Evolutionary conservation across 305 asterid species (phyloP), one percentile per base, ranked within the genome.

Genomic region (Andrographis paniculata): DNA sequence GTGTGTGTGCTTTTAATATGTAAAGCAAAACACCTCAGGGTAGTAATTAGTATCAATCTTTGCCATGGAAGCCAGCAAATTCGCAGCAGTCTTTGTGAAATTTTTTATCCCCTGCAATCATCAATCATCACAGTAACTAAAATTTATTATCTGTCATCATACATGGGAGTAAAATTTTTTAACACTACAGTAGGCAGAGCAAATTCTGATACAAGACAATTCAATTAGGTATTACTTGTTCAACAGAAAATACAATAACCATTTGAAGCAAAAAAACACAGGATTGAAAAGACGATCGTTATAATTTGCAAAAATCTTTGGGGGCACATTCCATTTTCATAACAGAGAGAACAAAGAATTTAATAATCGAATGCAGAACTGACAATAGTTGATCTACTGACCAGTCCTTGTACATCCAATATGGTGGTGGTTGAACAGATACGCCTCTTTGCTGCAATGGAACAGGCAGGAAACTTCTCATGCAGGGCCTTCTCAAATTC

Each of bases 401-500:
- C 99, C 74, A 91, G 75, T 82, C 95, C 96, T 62, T 86, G 93
- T 61, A 83, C 96, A 42, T 91, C 99, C 78, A 91, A 70, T 59
- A 91, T 73, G 45, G 99, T 80, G 61, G 95, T 91, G 48, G 82
- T 73, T 24, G 96, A 69, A 73, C 73, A 80, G 55, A 91, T 91
- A 53, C 82, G 77, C 57, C 70, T 77, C 77, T 72, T 78, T 53
- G 96, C 81, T 15, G 96, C 92, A 59, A 91, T 52, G 33, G 99
- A 83, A 69, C 99, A 91, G 10, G 96, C 96, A 35, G 95, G 93
- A 48, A 91, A 86, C 72, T 86, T 91, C 72, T 83, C 99, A 23
- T 60, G 64, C 48, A 91, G 69, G 36, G 94, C 66, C 67, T 73
- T 78, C 77, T 91, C 99, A 57, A 86, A 86, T 73, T 91, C 99